Base-by-base conservation (phyloP, 805 yeast species). In the Jamesozyma jinghongensis region DNA sequence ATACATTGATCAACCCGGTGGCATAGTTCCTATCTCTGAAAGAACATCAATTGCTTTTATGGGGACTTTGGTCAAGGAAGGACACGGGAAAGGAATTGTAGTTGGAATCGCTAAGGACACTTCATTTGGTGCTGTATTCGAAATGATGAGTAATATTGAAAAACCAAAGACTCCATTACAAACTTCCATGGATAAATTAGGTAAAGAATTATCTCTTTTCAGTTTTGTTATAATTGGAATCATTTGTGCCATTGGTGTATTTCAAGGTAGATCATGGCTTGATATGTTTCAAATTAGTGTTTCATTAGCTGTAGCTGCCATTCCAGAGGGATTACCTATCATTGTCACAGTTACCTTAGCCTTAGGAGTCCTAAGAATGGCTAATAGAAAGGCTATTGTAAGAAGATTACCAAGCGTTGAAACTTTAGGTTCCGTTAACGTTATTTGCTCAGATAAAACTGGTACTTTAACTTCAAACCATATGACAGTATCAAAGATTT, bases 161-260 rank as follows among this genome's bases (percentile, higher is more conserved):
- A 92, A 90, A 63, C 98, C 98, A 40, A 92, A 92, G 65, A 92
- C 99, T n/a, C 99, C 99, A 2, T 69, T 92, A 51, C 99, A 92
- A 66, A 73, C 77, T 44, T 81, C 95, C 5, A 92, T 92, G 99
- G 97, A 88, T 59, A 81, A 83, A 57, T 71, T 92, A 45, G 98
- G 98, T 34, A 84, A 85, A 58, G 95, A 92, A 54, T 70, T 92
- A 32, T 85, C 96, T 0, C 59, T 81, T 27, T 77, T 85, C 54
- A 81, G 94, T 63, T 90, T 92, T 66, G 77, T 71, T 17, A 81
- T 88, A 26, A 92, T 92, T 62, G 96, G 95, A 35, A 59, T 83
- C 14, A 92, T 92, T 56, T 88, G 96, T 53, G 56, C 90, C 17
- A 72, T 92, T 50, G 99, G 98, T 43, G 71, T 92, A 14, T 43